Conservation (phyloP, 73 alveolate species). For the Paramecium octaurelia region DNA sequence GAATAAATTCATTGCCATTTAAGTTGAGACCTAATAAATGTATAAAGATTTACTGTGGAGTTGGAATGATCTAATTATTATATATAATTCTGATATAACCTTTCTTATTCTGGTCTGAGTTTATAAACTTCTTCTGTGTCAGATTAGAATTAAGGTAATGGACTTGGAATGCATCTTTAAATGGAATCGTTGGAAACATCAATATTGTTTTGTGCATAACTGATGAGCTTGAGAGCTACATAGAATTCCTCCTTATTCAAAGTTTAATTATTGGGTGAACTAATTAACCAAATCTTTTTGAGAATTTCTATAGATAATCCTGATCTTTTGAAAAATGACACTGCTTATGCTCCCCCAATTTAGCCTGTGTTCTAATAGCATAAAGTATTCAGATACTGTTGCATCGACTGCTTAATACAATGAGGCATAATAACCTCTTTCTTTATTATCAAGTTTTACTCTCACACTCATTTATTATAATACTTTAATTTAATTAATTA, state of each 20-base stretch:
- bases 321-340: constrained; percentile 9
- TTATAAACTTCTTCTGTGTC: constrained; percentile 13
- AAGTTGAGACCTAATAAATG: background rate
- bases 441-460: constrained; percentile 6
- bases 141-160: background rate
- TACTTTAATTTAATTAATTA: background rate
- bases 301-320: background rate
- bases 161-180: constrained; percentile 12
- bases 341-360: constrained; percentile 39
- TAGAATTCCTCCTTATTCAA: constrained; percentile 21
- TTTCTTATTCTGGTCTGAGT: constrained; percentile 22
- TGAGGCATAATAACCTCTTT: constrained; percentile 42
- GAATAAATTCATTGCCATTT: background rate
- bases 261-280: constrained; percentile 27
- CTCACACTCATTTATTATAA: constrained; percentile 12
- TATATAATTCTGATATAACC: background rate
- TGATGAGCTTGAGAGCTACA: constrained; percentile 5
- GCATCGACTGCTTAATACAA: constrained; percentile 30
- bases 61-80: background rate
- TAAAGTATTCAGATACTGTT: background rate
- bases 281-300: constrained; percentile 6
- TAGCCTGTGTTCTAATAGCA: background rate
- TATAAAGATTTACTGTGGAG: background rate
- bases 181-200: background rate
- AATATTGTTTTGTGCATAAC: constrained; percentile 36